Evolutionary conservation across 2,329 filamentous ascomycete species (phyloP).

Genomic region (Pestalotiopsis sp.): DNA sequence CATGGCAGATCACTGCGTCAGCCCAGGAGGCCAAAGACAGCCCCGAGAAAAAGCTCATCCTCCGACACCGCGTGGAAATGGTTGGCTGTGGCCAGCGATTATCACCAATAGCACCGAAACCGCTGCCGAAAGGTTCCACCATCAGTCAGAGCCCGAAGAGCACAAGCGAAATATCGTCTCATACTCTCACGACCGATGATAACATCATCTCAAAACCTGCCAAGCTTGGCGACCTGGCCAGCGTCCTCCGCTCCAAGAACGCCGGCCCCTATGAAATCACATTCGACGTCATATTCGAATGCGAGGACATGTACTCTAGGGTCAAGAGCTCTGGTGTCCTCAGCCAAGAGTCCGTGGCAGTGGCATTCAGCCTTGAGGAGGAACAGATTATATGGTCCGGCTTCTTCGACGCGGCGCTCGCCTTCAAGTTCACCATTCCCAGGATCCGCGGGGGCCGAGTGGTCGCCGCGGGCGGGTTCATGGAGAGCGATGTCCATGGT

Average conservation of each 20-base stretch:
- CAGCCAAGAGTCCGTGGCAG: constrained; percentile 32
- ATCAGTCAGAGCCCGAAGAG: neutral
- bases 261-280: constrained; percentile 44
- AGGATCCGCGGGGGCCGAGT: constrained; percentile 20
- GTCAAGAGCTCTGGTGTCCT: constrained; percentile 39
- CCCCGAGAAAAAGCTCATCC: neutral
- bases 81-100: neutral
- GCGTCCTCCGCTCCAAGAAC: constrained; percentile 46
- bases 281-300: constrained; percentile 46
- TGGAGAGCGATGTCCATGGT: constrained; percentile 33
- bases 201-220: neutral
- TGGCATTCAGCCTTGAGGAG: constrained; percentile 27
- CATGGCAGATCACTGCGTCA: neutral
- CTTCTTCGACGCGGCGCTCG: constrained; percentile 46
- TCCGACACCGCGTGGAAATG: neutral
- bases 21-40: neutral
- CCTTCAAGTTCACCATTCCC: constrained; percentile 48
- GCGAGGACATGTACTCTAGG: constrained; percentile 30
- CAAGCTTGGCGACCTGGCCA: constrained; percentile 35
- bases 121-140: neutral
- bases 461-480: constrained; percentile 26
- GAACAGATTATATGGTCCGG: constrained; percentile 38
- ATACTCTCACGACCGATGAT: neutral
- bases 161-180: neutral
- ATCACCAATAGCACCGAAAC: neutral